Evolutionary conservation across 495 filamentous ascomycete genomes (phyloP).

Genomic region (Letharia columbiana): DNA sequence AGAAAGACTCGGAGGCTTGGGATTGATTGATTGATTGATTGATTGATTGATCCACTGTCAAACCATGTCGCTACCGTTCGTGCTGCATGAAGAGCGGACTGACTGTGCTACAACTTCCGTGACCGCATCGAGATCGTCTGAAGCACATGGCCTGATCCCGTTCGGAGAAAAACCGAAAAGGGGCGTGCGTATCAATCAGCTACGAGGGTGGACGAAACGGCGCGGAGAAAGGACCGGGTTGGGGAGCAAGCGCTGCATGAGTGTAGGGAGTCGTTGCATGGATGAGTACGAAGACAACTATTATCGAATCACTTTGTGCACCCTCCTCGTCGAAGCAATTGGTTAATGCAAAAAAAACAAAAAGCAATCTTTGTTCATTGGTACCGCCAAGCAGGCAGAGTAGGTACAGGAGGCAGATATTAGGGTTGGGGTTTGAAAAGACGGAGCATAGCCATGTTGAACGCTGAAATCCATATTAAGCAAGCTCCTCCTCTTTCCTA

Average conservation of each 20-base stretch:
- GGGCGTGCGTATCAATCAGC: no score
- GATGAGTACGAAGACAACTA: no score
- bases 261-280: not conserved
- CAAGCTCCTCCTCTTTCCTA: not conserved
- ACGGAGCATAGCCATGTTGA: not conserved
- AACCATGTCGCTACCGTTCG: not conserved
- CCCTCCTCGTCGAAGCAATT: not conserved
- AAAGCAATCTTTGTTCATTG: not conserved
- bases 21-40: not conserved
- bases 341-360: no score
- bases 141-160: no score
- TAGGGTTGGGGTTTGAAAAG: not conserved
- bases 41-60: not conserved
- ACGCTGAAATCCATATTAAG: not conserved
- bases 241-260: not conserved
- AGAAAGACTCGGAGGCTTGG: not conserved
- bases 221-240: not conserved
- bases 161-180: no score
- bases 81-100: not conserved
- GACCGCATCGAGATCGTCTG: not conserved
- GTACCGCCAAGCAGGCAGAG: not conserved
- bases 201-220: no score
- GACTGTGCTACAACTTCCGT: not conserved
- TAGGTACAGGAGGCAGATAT: not conserved
- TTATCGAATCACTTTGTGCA: not conserved